phyloP scores from a whole-genome alignment of 1,139 yeast genomes.

The Pichia sp. region DNA sequence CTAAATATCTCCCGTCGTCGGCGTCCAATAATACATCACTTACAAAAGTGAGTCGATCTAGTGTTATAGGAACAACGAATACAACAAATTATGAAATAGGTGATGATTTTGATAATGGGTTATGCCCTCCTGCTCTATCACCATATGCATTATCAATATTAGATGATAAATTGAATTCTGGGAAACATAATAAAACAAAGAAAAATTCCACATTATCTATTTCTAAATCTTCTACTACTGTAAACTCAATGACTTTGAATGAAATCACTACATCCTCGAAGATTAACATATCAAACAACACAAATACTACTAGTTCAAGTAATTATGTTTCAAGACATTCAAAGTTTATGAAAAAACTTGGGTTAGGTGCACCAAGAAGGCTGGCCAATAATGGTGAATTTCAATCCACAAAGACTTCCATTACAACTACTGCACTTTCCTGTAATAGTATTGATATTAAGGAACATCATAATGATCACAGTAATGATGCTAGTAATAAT shows the following conservation, averaged over 20 bases:
- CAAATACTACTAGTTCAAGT: neutral
- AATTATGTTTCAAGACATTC: constrained; percentile 13
- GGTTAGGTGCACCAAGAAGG: constrained; percentile 28
- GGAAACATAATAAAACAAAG: too few relatives aligned
- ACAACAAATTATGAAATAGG: neutral
- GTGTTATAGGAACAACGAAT: neutral
- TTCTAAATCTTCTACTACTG: neutral
- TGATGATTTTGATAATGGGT: constrained; percentile 36
- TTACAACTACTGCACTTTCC: neutral
- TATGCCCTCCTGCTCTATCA: constrained; percentile 61
- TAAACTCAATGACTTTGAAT: constrained; percentile 3
- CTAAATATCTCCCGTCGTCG: constrained; percentile 10
- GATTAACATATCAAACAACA: neutral
- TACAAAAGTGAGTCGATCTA: constrained; percentile 3
- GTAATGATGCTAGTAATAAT: too few relatives aligned
- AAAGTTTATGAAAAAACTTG: constrained; percentile 22
- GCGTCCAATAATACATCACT: constrained; percentile 9
- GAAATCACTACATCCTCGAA: constrained; percentile 4
- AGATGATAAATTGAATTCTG: constrained; percentile 22
- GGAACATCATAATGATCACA: too few relatives aligned
- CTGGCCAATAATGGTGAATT: constrained; percentile 13
- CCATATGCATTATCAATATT: constrained; percentile 44
- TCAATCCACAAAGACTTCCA: neutral
- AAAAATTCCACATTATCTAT: too few relatives aligned
- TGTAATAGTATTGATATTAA: too few relatives aligned